Evolutionary conservation across 2,329 filamentous ascomycete genomes (phyloP).

Genomic region (Shiraia bambusicola): DNA sequence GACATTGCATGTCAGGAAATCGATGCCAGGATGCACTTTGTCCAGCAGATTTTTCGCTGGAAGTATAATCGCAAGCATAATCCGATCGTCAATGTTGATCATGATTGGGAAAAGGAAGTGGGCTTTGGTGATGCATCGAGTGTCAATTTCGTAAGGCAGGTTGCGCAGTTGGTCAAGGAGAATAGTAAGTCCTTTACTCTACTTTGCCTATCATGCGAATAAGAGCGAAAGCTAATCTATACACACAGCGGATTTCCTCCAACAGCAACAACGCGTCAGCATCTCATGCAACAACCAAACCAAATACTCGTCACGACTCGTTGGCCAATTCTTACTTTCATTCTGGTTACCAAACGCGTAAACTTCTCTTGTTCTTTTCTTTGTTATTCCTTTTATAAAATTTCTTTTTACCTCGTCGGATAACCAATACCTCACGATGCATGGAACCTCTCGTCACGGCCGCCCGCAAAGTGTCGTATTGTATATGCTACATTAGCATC

Average conservation of each 20-base stretch:
- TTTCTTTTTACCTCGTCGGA: too few relatives aligned
- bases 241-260: constrained; percentile 42
- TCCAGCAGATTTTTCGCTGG: constrained; percentile 50
- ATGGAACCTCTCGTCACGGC: too few relatives aligned
- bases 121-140: constrained; percentile 39
- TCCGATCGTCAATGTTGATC: constrained; percentile 42
- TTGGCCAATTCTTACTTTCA: constrained; percentile 47
- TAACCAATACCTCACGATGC: too few relatives aligned
- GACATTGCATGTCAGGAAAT: constrained; percentile 47
- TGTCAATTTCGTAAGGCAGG: constrained; percentile 41
- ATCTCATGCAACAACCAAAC: constrained; percentile 44
- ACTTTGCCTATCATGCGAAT: not conserved
- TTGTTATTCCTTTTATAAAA: not conserved
- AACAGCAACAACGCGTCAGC: constrained; percentile 39
- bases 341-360: constrained; percentile 32
- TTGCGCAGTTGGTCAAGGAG: constrained; percentile 44
- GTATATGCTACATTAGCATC: too few relatives aligned
- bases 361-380: not conserved
- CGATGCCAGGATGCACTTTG: constrained; percentile 48
- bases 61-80: constrained; percentile 51
- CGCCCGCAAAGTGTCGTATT: too few relatives aligned
- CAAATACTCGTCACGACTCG: constrained; percentile 46
- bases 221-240: constrained; percentile 10
- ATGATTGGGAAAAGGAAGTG: constrained; percentile 42
- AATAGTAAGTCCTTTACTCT: constrained; percentile 43